These are phyloP conservation scores for Hypoxylon sp. DNA, from an alignment of 2,329 filamentous ascomycete species.

Conservation along the genomic window DNA sequence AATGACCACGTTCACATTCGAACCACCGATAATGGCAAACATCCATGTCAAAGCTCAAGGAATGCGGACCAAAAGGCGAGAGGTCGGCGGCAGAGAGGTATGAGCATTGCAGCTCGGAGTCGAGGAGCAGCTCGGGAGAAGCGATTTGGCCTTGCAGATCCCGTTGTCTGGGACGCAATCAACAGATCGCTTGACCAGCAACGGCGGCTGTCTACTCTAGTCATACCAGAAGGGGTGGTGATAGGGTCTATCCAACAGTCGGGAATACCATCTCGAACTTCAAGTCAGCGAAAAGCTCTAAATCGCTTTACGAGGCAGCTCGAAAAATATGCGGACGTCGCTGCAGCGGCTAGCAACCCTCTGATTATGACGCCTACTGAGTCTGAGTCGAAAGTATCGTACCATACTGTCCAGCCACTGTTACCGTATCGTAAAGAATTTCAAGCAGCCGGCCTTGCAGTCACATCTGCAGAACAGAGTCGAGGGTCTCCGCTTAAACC, in stretches of 20 bases:
- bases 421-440: constrained; percentile 70
- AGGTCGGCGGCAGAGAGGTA: constrained; percentile 28
- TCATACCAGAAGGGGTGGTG: constrained; percentile 42
- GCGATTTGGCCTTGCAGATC: constrained; percentile 56
- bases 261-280: constrained; percentile 58
- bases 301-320: constrained; percentile 60
- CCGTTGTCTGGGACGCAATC: constrained; percentile 62
- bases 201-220: constrained; percentile 58
- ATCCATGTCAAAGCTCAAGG: neutral
- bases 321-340: constrained; percentile 59
- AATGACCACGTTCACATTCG: constrained; percentile 4
- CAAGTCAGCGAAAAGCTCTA: constrained; percentile 61
- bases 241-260: constrained; percentile 22
- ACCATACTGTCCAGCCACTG: constrained; percentile 67
- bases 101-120: constrained; percentile 30
- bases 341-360: constrained; percentile 57
- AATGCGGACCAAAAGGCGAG: constrained; percentile 9
- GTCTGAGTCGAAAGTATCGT: constrained; percentile 60
- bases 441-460: constrained; percentile 67
- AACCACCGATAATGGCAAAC: neutral
- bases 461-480: constrained; percentile 67
- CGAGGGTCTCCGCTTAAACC: constrained; percentile 43
- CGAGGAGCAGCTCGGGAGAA: constrained; percentile 48
- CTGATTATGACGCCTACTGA: constrained; percentile 59
- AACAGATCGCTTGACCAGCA: constrained; percentile 64